Conservation (phyloP, 176 grass and related monocot species). For the Ananas comosus region DNA sequence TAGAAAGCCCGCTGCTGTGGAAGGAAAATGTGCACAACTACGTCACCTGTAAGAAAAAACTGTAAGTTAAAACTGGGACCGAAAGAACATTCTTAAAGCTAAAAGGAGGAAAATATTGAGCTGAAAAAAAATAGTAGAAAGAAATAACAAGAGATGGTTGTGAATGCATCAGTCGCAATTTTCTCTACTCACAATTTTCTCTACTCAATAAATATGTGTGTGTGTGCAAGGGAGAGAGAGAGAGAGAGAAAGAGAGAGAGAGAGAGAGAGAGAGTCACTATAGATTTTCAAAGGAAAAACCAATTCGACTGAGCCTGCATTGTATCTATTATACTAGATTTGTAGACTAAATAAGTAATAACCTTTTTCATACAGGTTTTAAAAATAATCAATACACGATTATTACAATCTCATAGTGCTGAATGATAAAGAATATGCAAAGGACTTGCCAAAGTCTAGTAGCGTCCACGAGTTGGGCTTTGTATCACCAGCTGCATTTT, state of each 20-base stretch:
- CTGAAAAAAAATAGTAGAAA: not conserved
- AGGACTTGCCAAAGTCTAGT: slow-evolving; percentile 64
- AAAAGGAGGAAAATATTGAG: not conserved
- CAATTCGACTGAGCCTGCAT: not conserved
- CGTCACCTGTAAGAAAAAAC: slow-evolving; percentile 50
- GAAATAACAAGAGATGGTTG: not conserved
- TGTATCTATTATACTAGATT: not conserved
- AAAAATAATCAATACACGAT: not conserved
- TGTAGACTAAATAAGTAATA: not conserved
- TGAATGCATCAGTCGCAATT: not conserved
- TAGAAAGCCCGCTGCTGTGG: slow-evolving; percentile 79
- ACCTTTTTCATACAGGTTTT: not conserved
- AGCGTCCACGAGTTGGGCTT: slow-evolving; percentile 95
- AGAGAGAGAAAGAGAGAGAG: not conserved
- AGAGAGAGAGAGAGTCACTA: not conserved
- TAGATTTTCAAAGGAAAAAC: too few relatives aligned
- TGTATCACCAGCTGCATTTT: slow-evolving; percentile 75
- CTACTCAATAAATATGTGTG: not conserved
- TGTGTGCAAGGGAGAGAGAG: too few relatives aligned
- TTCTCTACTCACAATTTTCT: slow-evolving; percentile 3
- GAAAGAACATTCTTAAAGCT: not conserved
- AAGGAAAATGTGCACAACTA: slow-evolving; percentile 97
- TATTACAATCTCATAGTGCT: not conserved
- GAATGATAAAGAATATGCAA: not conserved
- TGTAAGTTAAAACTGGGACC: not conserved